A percentile compares a stretch with the other conserved stretches of the same genome.
phyloP scores from a whole-genome alignment of 345 rosid species.

The Aurinia saxatilis region DNA sequence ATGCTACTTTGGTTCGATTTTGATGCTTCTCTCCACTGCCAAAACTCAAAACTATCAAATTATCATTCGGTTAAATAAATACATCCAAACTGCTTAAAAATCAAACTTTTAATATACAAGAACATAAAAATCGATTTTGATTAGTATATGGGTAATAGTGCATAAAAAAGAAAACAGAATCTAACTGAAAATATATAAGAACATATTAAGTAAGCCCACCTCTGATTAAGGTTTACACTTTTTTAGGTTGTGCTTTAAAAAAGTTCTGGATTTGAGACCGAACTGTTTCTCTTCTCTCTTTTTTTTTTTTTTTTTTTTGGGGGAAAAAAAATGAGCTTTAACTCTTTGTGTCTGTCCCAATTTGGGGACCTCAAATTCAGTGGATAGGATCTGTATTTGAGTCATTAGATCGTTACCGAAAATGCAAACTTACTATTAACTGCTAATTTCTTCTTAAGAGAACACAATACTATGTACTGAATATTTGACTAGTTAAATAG shows the following conservation, averaged over 20 bases:
- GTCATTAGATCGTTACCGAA: background rate
- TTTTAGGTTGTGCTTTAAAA: background rate
- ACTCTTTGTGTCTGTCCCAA: constrained; percentile 11
- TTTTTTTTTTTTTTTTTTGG: background rate
- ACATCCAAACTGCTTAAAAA: background rate
- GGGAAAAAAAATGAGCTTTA: background rate
- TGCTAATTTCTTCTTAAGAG: background rate
- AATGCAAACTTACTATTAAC: background rate
- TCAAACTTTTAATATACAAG: background rate
- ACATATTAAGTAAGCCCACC: background rate
- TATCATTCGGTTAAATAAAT: background rate
- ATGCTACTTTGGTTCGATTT: constrained; percentile 2
- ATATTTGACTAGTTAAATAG: constrained; percentile 5
- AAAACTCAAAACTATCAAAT: no score
- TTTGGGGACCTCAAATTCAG: constrained; percentile 13
- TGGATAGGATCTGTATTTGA: background rate
- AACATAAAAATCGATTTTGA: background rate
- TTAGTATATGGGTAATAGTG: no score
- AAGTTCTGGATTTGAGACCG: constrained; percentile 1
- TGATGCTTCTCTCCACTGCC: background rate
- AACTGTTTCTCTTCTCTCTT: background rate
- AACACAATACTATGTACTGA: no score
- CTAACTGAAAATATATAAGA: background rate
- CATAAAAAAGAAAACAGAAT: background rate
- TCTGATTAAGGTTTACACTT: background rate